phyloP scores from a whole-genome alignment of 148 eudicot genomes.

The Silene conica region DNA sequence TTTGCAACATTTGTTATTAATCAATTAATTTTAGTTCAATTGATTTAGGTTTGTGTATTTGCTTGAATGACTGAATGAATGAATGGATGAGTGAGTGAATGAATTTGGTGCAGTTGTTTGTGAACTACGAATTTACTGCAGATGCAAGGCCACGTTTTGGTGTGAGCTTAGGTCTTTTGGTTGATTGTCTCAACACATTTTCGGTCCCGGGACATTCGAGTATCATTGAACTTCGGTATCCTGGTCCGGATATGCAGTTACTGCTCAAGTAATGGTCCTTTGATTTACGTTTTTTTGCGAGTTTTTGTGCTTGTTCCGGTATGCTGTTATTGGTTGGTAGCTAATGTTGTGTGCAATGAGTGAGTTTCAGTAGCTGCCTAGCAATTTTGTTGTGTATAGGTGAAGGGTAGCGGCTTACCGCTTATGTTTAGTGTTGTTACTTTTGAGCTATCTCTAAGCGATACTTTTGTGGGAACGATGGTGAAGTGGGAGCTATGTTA shows the following conservation, averaged over 20 bases:
- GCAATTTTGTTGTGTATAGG: background rate
- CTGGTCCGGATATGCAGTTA: slow-evolving; percentile 98
- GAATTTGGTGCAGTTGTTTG: slow-evolving; percentile 57
- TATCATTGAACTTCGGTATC: slow-evolving; percentile 77
- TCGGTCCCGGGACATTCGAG: slow-evolving; percentile 66
- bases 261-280: slow-evolving; percentile 56
- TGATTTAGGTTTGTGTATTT: background rate
- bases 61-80: background rate
- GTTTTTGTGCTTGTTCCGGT: background rate
- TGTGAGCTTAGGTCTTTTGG: slow-evolving; percentile 81
- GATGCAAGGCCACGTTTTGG: slow-evolving; percentile 86
- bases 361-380: background rate
- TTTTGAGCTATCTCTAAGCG: background rate
- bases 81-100: background rate
- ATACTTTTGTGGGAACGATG: background rate
- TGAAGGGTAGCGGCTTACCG: background rate
- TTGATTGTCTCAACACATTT: slow-evolving; percentile 79
- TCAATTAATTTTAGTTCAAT: background rate
- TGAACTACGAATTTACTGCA: slow-evolving; percentile 70
- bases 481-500: too few relatives aligned
- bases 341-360: background rate
- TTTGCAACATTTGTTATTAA: background rate
- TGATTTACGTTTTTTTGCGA: background rate
- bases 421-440: background rate
- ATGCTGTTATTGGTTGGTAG: background rate